These are phyloP conservation scores for Rutstroemia sp. DNA, from an alignment of 2,329 filamentous ascomycete genomes.

Conservation along the genomic window DNA sequence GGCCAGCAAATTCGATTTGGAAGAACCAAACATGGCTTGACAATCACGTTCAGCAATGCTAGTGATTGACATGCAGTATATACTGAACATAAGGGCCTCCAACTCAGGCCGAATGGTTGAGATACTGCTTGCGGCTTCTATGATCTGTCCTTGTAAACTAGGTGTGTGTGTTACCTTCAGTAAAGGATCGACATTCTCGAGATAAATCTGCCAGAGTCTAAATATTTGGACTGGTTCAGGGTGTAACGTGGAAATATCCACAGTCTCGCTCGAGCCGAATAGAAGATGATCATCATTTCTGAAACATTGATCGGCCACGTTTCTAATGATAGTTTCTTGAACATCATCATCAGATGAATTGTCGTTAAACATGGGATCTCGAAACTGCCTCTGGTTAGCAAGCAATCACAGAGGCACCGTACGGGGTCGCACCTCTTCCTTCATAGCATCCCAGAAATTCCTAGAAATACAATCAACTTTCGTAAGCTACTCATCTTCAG, in stretches of 20 bases:
- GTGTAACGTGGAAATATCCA: conserved; percentile 43
- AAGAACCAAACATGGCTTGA: conserved; percentile 30
- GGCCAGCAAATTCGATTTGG: conserved; percentile 33
- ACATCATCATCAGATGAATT: conserved; percentile 31
- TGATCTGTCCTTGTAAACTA: conserved; percentile 56
- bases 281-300: conserved; percentile 42
- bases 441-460: conserved; percentile 40
- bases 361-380: conserved; percentile 26
- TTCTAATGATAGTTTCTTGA: conserved; percentile 33
- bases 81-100: conserved; percentile 56
- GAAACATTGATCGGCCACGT: conserved; percentile 38
- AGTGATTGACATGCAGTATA: conserved; percentile 55
- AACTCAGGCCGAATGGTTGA: conserved; percentile 47
- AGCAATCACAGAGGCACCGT: background rate
- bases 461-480: conserved; percentile 30
- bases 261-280: conserved; percentile 38
- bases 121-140: conserved; percentile 53
- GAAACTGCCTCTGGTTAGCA: conserved; percentile 22
- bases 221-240: conserved; percentile 57
- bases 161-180: conserved; percentile 68
- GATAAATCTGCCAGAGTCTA: conserved; percentile 65
- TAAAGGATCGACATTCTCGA: conserved; percentile 68
- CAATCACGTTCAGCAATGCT: conserved; percentile 51
- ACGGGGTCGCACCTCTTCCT: conserved; percentile 31
- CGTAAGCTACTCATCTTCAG: conserved; percentile 6